A percentile compares a stretch with the other conserved stretches of the same genome.
These are phyloP conservation scores for Thelephora aurantiotincta DNA, from an alignment of 768 basidiomycete species.

Conservation along the genomic window DNA sequence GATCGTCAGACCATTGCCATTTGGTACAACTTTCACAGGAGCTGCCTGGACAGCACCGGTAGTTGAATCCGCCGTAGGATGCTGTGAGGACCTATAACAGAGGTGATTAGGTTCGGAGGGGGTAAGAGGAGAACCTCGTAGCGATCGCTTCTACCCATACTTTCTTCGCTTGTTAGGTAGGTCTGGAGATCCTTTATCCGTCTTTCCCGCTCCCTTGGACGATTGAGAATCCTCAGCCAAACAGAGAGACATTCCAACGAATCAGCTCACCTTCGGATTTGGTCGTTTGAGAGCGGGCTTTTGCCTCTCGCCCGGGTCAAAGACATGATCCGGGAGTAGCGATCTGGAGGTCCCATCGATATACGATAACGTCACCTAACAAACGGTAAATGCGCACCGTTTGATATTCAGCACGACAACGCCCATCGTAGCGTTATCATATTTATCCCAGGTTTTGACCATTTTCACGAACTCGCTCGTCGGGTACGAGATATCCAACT, in stretches of 20 bases:
- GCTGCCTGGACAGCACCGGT: neutral
- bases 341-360: slow-evolving; percentile 30
- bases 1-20: neutral
- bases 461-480: slow-evolving; percentile 90
- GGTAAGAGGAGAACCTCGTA: slow-evolving; percentile 9
- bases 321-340: slow-evolving; percentile 68
- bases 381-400: slow-evolving; percentile 31
- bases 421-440: slow-evolving; percentile 85
- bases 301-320: slow-evolving; percentile 70
- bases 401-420: slow-evolving; percentile 89
- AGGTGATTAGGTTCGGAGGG: slow-evolving; percentile 1
- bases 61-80: neutral
- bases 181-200: slow-evolving; percentile 47
- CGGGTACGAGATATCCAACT: slow-evolving; percentile 92
- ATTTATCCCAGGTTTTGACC: slow-evolving; percentile 93
- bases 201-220: slow-evolving; percentile 45
- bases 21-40: slow-evolving; percentile 14
- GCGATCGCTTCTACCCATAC: slow-evolving; percentile 27
- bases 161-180: slow-evolving; percentile 74
- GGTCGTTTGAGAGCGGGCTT: slow-evolving; percentile 60
- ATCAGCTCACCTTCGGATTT: slow-evolving; percentile 41
- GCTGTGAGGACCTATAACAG: slow-evolving; percentile 3
- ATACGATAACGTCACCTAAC: no score
- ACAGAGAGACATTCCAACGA: neutral
- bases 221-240: slow-evolving; percentile 6